phyloP scores from a whole-genome alignment of 805 yeast species.

The Yarrowia sp. region DNA sequence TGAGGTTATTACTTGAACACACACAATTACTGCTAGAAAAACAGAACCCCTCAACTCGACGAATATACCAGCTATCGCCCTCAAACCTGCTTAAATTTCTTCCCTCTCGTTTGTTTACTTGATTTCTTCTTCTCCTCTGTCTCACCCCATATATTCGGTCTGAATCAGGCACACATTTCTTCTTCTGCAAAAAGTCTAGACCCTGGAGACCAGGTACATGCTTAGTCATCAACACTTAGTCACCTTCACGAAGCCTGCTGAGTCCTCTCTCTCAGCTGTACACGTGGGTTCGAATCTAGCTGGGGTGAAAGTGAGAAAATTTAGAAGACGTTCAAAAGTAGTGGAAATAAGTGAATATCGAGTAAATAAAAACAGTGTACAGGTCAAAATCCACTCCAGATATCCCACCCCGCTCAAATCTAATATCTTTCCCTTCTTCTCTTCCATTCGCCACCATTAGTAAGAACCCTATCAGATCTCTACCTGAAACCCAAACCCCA shows the following conservation, averaged over 20 bases:
- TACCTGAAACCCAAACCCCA: conserved; percentile 2
- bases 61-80: too few relatives aligned
- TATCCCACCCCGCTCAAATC: too few relatives aligned
- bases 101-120: not conserved
- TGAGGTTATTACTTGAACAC: too few relatives aligned
- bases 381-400: too few relatives aligned
- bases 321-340: too few relatives aligned
- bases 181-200: not conserved
- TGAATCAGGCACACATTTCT: conserved; percentile 3
- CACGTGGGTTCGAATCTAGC: conserved; percentile 19
- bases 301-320: not conserved
- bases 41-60: too few relatives aligned
- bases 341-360: too few relatives aligned
- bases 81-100: too few relatives aligned
- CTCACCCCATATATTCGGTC: not conserved
- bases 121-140: not conserved
- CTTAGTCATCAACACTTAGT: too few relatives aligned
- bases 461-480: not conserved
- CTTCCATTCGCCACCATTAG: not conserved
- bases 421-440: too few relatives aligned
- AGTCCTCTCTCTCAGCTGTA: not conserved
- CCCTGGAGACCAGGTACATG: not conserved
- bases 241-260: not conserved
- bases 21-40: too few relatives aligned
- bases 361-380: too few relatives aligned